These are phyloP conservation scores for Trichoderma guizhouense DNA, from an alignment of 2,329 filamentous ascomycete species.

Conservation along the genomic window DNA sequence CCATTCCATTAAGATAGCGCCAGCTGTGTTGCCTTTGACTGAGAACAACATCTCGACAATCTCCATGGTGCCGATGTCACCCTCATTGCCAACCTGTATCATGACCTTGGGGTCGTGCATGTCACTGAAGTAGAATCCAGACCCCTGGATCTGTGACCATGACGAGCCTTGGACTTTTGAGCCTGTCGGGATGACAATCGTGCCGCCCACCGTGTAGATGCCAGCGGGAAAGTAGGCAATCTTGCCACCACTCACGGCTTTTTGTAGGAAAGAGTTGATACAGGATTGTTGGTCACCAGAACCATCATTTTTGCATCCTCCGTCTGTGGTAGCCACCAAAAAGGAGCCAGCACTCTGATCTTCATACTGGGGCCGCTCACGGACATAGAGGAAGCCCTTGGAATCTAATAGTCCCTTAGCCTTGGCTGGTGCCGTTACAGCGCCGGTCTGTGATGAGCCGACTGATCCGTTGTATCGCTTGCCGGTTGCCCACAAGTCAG, in stretches of 20 bases:
- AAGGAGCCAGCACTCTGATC: not conserved
- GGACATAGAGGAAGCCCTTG: not conserved
- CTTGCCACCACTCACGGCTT: not conserved
- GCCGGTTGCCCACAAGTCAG: not conserved
- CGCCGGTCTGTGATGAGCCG: not conserved
- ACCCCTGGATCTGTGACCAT: not conserved
- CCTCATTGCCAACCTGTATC: not conserved
- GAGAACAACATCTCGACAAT: conserved; percentile 67
- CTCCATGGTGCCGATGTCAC: conserved; percentile 46
- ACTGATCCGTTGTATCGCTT: not conserved
- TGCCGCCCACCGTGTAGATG: not conserved
- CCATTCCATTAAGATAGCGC: conserved; percentile 69
- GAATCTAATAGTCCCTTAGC: not conserved
- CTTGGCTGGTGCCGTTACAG: not conserved
- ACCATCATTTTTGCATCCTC: not conserved
- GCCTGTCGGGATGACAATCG: not conserved
- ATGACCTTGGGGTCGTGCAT: not conserved
- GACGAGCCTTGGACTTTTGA: not conserved
- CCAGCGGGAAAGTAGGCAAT: not conserved
- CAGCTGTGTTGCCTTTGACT: conserved; percentile 61
- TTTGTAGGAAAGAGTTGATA: not conserved
- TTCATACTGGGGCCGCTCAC: not conserved
- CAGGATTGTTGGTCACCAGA: not conserved
- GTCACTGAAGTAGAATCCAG: not conserved
- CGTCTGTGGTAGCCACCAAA: not conserved